Base-by-base conservation (phyloP, 805 yeast species). In the Wickerhamomyces rabaulensis region DNA sequence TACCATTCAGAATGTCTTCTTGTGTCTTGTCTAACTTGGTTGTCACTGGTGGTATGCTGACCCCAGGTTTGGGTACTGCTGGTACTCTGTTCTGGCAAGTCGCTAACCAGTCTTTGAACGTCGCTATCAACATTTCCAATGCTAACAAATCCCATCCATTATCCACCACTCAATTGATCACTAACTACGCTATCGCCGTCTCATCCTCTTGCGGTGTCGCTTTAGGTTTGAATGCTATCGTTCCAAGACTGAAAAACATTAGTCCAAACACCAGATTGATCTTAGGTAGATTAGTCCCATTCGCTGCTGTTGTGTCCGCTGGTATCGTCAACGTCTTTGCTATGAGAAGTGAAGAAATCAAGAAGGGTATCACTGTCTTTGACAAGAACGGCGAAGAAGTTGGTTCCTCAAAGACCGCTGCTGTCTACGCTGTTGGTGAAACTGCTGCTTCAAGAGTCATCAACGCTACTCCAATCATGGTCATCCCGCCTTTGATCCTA, bases 61-160 rank as follows among this genome's bases (percentile, higher is more conserved):
- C 97, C 1, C 99, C 99, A 8, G 86, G 87, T 46, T 66, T 94
- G 61, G 95, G 96, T 9, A 81, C 90, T 9, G 80, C 77, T 0
- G 99, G 99, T 35, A 92, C 98, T 0, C 63, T 90, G 20, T 92
- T 94, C 68, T 94, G 99, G 99, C 99, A 94, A 69, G 80, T 94
- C 64, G 95, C 97, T 19, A 94, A 94, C 69, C 99, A 94, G 69
- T 88, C 97, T 20, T 75, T 94, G 53, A 94, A 94, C 61, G 99
- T 94, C 47, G 99, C 99, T 3, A 88, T 94, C 55, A 94, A 94
- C 67, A 88, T 94, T 38, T 94, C 98, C 39, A 94, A 94, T 62
- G 92, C 97, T 29, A 94, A 94, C 72, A 94, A 94, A 63, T 86
- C 96, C 0, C 95, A 91, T 58, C 97, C 97, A 1, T 73, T 94